Base-by-base conservation (phyloP, 164 flowering plant species). In the Berberis vulgaris region DNA sequence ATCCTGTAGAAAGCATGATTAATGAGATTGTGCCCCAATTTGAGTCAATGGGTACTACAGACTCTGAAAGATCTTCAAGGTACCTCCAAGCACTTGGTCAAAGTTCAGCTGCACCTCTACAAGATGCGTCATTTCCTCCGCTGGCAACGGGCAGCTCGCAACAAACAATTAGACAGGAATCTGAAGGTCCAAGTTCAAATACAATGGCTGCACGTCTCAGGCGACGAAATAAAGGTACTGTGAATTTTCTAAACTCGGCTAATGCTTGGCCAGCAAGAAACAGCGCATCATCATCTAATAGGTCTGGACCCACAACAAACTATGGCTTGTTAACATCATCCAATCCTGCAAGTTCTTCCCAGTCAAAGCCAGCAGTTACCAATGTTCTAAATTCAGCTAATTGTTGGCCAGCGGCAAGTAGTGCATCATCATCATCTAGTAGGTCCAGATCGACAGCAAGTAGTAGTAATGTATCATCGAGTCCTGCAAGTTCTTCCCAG, bases 81-180 rank as follows among this genome's bases (percentile, higher is more conserved):
- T 94, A 94, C 73, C 91, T 58, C 68, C 83, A 87, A 69, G 99
- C 97, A 13, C 67, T 83, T 61, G 76, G 86, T 7, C 83, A 77
- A 9, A 71, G 62, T 47, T 73, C 87, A 7, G 76, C 54, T 63
- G 60, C 56, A 26, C 67, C 76, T 64, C 77, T 95, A 11, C 80
- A 66, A 75, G 90, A 84, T 63, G 84, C 96, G 65, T 79, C 83
- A 5, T 95, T 95, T 65, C 99, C 96, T 64, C 96, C 97, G 2
- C 91, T 95, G 58, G 81, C 72, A 11, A 61, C 87, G 40, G 71
- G 72, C 6, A 72, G 56, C 65, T 72, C 76, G 68, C 85, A 74
- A 60, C 80, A 68, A 52, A 77, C 69, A 10, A 26, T 80, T 10
- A 68, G 57, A 61, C 63, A 49, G 41, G 75, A 26, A 26, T 26